Evolutionary conservation across 148 eudicot genomes (phyloP), one percentile per base, ranked within the genome.

Genomic region (Bassia scoparia): DNA sequence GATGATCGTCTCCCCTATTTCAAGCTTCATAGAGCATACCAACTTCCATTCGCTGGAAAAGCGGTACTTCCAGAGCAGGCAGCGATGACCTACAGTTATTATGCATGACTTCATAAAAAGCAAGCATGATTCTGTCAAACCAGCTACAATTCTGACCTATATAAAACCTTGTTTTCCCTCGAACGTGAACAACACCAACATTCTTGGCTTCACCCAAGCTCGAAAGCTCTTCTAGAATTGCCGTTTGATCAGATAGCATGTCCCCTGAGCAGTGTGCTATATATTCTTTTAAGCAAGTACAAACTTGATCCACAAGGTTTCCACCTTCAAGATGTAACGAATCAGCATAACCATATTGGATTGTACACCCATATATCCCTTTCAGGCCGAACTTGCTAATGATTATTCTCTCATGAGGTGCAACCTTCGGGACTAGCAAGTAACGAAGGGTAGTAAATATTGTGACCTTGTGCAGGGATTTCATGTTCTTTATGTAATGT

Each of bases 81-180:
- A 89, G 63, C 4, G 86, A 79, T 23, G 90, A 84, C 73, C 93
- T 69, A 68, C 93, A 87, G 73, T 87, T 89, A 44, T 85, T 82
- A 54, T 89, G 93, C 89, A 89, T 27, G 50, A 85, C 78, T 77
- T 89, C 89, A 43, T 89, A 89, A 50, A 87, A 87, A 7, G 77
- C 83, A 59, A 89, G 89, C 90, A 89, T 89, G 24, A 62, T 41
- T 76, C 82, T 73, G 64, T 89, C 90, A 72, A 87, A 87, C 87
- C 86, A 80, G 27, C 89, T 54, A 82, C 83, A 76, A 59, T 74
- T 77, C 68, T 79, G 75, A 35, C 87, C 85, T 12, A 87, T 56
- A 65, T 82, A 56, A 74, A 89, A 89, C 87, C 89, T 79, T 16
- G 93, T 89, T 77, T 89, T 89, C 62, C 89, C 93, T 71, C 84